Conservation (phyloP, 371 early-diverging fungal genomes). For the Mucor piriformis region DNA sequence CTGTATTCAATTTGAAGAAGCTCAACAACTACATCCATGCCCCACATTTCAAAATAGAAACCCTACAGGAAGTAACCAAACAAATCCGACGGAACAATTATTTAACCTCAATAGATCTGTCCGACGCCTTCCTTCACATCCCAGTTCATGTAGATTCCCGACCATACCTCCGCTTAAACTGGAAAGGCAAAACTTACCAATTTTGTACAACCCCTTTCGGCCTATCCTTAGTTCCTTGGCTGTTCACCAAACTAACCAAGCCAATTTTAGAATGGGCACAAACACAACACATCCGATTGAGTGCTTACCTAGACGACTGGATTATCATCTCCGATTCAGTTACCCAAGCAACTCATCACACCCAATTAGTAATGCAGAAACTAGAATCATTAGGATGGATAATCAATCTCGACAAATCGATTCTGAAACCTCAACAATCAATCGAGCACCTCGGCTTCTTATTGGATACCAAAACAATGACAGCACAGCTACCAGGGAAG, state of each 20-base stretch:
- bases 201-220: conserved; percentile 35
- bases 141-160: conserved; percentile 22
- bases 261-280: conserved; percentile 39
- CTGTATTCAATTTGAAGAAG: conserved; percentile 31
- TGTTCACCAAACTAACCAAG: conserved; percentile 35
- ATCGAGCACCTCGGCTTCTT: conserved; percentile 33
- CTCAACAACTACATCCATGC: conserved; percentile 25
- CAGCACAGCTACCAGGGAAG: conserved; percentile 21
- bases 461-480: conserved; percentile 27
- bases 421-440: conserved; percentile 25
- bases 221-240: conserved; percentile 32
- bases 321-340: conserved; percentile 5
- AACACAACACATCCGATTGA: conserved; percentile 19
- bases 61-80: conserved; percentile 22
- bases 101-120: conserved; percentile 17
- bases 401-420: conserved; percentile 28
- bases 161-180: conserved; percentile 27
- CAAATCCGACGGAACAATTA: too few relatives aligned
- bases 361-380: conserved; percentile 20
- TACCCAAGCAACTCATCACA: conserved; percentile 6
- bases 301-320: conserved; percentile 35
- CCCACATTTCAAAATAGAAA: conserved; percentile 41
- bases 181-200: conserved; percentile 25
- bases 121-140: conserved; percentile 27
- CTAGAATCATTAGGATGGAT: conserved; percentile 27